Evolutionary conservation across 2,329 filamentous ascomycete genomes (phyloP).

Genomic region (Atkinsonella texensis): DNA sequence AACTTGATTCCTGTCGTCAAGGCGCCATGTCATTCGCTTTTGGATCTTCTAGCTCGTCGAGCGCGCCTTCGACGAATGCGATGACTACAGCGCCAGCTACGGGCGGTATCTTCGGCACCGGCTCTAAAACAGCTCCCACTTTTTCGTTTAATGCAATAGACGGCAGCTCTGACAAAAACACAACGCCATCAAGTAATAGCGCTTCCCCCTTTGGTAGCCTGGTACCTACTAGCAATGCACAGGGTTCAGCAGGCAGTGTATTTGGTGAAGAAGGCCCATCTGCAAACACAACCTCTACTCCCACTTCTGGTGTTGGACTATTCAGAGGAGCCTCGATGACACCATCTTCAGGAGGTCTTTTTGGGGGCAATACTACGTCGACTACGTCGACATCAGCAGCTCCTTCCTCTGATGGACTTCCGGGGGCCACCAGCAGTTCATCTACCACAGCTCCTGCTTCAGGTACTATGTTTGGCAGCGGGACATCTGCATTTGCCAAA

Average conservation of each 20-base stretch:
- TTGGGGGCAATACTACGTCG: constrained; percentile 6
- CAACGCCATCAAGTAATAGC: constrained; percentile 17
- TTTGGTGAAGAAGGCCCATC: constrained; percentile 15
- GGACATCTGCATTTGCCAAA: constrained; percentile 10
- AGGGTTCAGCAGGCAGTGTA: constrained; percentile 16
- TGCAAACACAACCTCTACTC: constrained; percentile 16
- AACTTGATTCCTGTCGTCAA: not conserved
- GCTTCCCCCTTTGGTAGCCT: constrained; percentile 22
- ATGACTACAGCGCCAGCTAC: constrained; percentile 27
- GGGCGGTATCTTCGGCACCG: constrained; percentile 28
- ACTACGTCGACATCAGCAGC: constrained; percentile 10
- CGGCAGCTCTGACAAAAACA: constrained; percentile 14
- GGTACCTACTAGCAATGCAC: constrained; percentile 15
- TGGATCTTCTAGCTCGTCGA: constrained; percentile 21
- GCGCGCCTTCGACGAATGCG: constrained; percentile 19
- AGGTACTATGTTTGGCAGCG: constrained; percentile 8
- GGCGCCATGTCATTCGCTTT: constrained; percentile 28
- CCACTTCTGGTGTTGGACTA: constrained; percentile 14
- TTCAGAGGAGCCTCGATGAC: constrained; percentile 17
- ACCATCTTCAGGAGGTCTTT: constrained; percentile 9
- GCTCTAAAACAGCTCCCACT: constrained; percentile 16
- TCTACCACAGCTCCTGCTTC: constrained; percentile 6
- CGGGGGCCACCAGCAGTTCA: constrained; percentile 10
- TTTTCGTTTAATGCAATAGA: constrained; percentile 30
- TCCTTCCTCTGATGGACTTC: constrained; percentile 11